These are phyloP conservation scores for Leccinum pellstonianum DNA, from an alignment of 768 basidiomycete species.

Conservation along the genomic window DNA sequence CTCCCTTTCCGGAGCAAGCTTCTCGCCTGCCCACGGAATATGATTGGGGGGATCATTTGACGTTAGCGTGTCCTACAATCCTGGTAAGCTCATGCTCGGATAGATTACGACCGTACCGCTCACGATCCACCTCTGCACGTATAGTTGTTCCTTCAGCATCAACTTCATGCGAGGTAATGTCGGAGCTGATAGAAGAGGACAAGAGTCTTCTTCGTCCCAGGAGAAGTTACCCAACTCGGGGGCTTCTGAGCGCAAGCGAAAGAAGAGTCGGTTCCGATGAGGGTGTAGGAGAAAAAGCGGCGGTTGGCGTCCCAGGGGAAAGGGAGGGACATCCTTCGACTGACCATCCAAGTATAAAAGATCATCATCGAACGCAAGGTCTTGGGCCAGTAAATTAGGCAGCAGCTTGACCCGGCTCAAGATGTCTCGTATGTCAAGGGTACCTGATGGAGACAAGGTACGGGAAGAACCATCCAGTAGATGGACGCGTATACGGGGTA, in stretches of 20 bases:
- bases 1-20: constrained; percentile 14
- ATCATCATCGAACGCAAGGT: constrained; percentile 17
- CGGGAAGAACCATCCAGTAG: constrained; percentile 12
- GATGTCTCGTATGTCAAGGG: constrained; percentile 30
- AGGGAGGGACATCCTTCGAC: constrained; percentile 30
- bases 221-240: constrained; percentile 21
- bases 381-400: constrained; percentile 24
- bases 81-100: constrained; percentile 8
- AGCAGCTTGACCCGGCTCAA: constrained; percentile 11
- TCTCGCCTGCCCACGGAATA: constrained; percentile 30
- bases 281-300: constrained; percentile 29
- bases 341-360: constrained; percentile 7
- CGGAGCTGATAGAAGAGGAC: constrained; percentile 28
- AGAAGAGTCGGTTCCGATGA: constrained; percentile 24
- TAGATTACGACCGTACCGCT: constrained; percentile 12
- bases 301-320: constrained; percentile 29
- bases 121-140: constrained; percentile 36
- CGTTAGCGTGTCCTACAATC: constrained; percentile 20
- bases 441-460: constrained; percentile 20
- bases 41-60: constrained; percentile 27
- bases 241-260: constrained; percentile 21
- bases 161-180: constrained; percentile 37
- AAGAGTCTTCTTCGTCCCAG: constrained; percentile 17
- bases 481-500: constrained; percentile 27
- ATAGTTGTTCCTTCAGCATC: constrained; percentile 36